These are phyloP conservation scores for Aristolochia fimbriata DNA, from an alignment of 164 flowering plant species.

Conservation along the genomic window DNA sequence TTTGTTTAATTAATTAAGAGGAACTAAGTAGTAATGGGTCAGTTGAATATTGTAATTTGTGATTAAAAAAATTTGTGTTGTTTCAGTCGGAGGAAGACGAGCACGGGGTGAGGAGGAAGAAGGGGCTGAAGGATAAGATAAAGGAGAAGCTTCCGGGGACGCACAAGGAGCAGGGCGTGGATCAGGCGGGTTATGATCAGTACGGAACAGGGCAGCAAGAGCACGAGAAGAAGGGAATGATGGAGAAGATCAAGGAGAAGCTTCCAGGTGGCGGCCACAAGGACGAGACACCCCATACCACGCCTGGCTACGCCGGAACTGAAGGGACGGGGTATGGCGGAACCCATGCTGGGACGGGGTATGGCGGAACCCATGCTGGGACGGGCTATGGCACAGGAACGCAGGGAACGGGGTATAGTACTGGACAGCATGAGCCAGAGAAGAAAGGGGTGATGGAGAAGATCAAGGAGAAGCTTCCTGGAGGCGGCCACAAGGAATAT, in stretches of 20 bases:
- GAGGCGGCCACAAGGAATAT: conserved; percentile 16
- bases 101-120: conserved; percentile 63
- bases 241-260: conserved; percentile 74
- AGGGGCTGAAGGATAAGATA: conserved; percentile 43
- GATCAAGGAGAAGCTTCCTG: conserved; percentile 50
- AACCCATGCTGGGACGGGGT: no score
- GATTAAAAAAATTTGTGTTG: no score
- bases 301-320: not conserved
- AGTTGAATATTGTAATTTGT: no score
- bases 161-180: conserved; percentile 12
- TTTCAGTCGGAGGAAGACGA: conserved; percentile 64
- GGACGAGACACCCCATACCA: not conserved
- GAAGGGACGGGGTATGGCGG: no score
- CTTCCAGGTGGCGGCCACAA: conserved; percentile 30
- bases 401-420: conserved; percentile 39
- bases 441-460: conserved; percentile 42
- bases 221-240: conserved; percentile 57
- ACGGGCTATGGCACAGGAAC: no score
- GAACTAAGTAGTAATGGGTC: no score
- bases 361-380: no score
- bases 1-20: no score
- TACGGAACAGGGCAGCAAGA: conserved; percentile 14
- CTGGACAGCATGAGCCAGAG: conserved; percentile 57
- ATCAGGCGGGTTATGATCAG: conserved; percentile 6
- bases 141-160: conserved; percentile 48